phyloP scores from a whole-genome alignment of 1,139 yeast genomes.

The Geotrichum fermentans region DNA sequence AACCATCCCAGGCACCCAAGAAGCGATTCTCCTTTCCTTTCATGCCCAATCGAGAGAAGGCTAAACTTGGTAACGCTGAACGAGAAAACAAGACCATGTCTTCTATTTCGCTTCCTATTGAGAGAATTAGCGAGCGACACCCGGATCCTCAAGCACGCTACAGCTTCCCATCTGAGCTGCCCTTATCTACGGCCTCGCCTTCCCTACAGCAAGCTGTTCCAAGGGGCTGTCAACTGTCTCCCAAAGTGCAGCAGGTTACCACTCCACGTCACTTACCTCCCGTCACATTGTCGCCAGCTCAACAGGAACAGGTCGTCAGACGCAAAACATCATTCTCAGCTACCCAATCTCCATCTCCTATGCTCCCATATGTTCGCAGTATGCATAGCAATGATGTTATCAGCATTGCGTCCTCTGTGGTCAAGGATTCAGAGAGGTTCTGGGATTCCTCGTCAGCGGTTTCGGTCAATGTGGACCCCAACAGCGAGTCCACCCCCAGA shows the following conservation, averaged over 20 bases:
- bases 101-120: constrained; percentile 8
- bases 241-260: background rate
- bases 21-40: constrained; percentile 11
- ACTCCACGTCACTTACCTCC: background rate
- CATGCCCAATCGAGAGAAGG: background rate
- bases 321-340: constrained; percentile 6
- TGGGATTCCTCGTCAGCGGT: background rate
- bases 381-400: background rate
- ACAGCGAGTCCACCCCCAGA: background rate
- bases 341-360: background rate
- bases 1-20: background rate
- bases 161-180: background rate
- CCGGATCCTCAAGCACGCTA: background rate
- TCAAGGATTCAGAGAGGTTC: constrained; percentile 10
- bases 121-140: constrained; percentile 2
- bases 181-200: background rate
- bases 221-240: background rate
- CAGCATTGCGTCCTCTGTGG: constrained; percentile 3
- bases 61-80: background rate
- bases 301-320: background rate
- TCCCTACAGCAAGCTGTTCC: background rate
- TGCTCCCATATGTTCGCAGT: background rate
- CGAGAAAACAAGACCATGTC: background rate
- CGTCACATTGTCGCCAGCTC: background rate
- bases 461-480: background rate